These are phyloP conservation scores for Carex pumila DNA, from an alignment of 176 grass and related monocot genomes.

Conservation along the genomic window DNA sequence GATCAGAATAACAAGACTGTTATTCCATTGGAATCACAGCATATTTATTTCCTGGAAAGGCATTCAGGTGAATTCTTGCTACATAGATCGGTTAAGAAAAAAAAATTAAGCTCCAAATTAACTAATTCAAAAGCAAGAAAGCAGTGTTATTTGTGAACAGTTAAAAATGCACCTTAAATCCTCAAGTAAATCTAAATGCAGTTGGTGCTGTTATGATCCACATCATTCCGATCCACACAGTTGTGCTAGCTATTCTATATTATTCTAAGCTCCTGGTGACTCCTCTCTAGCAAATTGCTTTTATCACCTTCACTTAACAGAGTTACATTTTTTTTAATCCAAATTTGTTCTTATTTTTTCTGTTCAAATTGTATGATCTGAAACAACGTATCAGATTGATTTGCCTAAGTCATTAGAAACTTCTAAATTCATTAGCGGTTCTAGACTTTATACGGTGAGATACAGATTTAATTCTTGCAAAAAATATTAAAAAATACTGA, in stretches of 20 bases:
- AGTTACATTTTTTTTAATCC: neutral
- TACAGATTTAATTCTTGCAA: too few relatives aligned
- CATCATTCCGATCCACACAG: too few relatives aligned
- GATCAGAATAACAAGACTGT: too few relatives aligned
- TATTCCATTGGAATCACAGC: too few relatives aligned
- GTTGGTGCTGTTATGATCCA: neutral
- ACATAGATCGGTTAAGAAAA: too few relatives aligned
- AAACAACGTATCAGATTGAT: neutral
- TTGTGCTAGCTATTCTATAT: too few relatives aligned
- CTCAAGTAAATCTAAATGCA: neutral
- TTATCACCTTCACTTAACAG: neutral
- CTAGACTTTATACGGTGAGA: neutral
- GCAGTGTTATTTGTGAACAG: neutral
- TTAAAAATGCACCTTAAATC: neutral
- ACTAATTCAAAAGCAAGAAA: neutral
- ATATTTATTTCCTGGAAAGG: too few relatives aligned
- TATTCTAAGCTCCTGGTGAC: too few relatives aligned
- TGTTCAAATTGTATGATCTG: neutral
- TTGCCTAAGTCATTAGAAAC: too few relatives aligned
- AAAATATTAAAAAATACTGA: too few relatives aligned
- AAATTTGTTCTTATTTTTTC: neutral
- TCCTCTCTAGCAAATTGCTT: neutral
- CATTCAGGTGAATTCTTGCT: too few relatives aligned
- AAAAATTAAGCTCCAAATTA: neutral
- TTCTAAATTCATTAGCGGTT: neutral